phyloP scores from a whole-genome alignment of 1,284 basidiomycete genomes.

The Fomitiporia mediterranea region DNA sequence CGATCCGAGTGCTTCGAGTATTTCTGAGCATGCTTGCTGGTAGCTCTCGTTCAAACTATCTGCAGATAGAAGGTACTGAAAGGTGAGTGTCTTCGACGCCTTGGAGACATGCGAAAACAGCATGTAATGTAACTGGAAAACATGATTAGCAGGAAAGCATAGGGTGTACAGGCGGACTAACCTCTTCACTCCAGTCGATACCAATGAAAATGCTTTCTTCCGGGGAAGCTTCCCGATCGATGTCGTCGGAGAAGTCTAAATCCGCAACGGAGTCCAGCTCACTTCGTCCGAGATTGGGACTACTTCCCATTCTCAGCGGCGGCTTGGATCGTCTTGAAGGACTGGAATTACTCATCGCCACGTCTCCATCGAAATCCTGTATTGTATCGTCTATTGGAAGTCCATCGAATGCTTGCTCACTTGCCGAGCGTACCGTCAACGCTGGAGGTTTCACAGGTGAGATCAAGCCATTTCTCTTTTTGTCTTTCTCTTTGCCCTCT shows the following conservation, averaged over 20 bases:
- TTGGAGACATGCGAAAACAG: slow-evolving; percentile 51
- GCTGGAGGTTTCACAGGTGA: slow-evolving; percentile 9
- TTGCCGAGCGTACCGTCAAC: neutral
- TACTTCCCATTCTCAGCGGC: slow-evolving; percentile 4
- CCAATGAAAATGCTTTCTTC: slow-evolving; percentile 2
- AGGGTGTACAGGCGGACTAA: slow-evolving; percentile 29
- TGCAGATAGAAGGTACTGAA: slow-evolving; percentile 50
- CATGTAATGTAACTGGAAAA: slow-evolving; percentile 49
- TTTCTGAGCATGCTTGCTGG: slow-evolving; percentile 27
- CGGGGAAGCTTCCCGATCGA: neutral
- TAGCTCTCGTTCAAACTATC: slow-evolving; percentile 21
- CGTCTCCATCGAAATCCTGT: slow-evolving; percentile 17
- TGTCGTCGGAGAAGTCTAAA: slow-evolving; percentile 3
- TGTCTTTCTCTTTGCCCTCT: slow-evolving; percentile 2
- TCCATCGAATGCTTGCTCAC: neutral
- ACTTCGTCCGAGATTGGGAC: slow-evolving; percentile 2
- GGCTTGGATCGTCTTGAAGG: neutral
- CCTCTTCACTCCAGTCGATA: slow-evolving; percentile 53
- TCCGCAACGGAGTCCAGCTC: slow-evolving; percentile 2
- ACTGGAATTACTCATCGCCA: slow-evolving; percentile 2
- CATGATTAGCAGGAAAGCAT: slow-evolving; percentile 7
- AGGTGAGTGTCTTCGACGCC: slow-evolving; percentile 38
- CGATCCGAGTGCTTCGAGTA: slow-evolving; percentile 20
- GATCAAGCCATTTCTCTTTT: neutral
- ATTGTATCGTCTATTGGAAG: slow-evolving; percentile 13